Evolutionary conservation across 345 rosid genomes (phyloP).

Genomic region (Lepidium sativum): DNA sequence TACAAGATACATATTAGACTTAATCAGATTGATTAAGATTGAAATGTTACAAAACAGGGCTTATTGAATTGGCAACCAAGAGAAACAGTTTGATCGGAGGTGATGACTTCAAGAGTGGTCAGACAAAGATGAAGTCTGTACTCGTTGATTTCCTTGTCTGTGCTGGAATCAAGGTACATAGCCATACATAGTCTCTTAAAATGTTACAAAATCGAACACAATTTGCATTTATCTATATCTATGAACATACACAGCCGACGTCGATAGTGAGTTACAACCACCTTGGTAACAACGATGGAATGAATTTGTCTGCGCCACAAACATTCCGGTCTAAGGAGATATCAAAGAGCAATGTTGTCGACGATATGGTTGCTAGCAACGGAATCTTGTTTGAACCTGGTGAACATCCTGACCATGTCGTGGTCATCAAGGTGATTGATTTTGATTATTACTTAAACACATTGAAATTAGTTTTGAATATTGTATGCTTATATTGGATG

Average conservation of each 20-base stretch:
- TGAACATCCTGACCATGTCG: conserved; percentile 98
- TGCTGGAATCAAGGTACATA: conserved; percentile 84
- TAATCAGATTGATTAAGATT: not conserved
- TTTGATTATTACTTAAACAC: not conserved
- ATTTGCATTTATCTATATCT: not conserved
- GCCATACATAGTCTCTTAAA: not conserved
- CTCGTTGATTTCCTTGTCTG: conserved; percentile 95
- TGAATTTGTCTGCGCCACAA: conserved; percentile 97
- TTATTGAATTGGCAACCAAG: conserved; percentile 81
- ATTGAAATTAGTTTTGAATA: not conserved
- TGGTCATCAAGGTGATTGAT: conserved; percentile 79
- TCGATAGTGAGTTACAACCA: conserved; percentile 97
- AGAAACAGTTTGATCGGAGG: conserved; percentile 89
- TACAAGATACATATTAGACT: not conserved
- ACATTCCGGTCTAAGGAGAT: conserved; percentile 95
- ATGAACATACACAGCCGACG: conserved; percentile 50
- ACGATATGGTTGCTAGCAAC: conserved; percentile 96
- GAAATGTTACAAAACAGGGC: conserved; percentile 37
- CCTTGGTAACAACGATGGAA: conserved; percentile 93
- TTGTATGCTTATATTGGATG: not conserved
- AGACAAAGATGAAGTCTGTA: conserved; percentile 96
- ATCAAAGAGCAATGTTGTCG: conserved; percentile 95
- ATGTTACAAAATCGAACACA: not conserved
- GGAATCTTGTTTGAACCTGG: conserved; percentile 83
- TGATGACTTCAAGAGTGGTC: conserved; percentile 99